Conservation (phyloP, 208 protist species). For the Acanthamoeba healyi region DNA sequence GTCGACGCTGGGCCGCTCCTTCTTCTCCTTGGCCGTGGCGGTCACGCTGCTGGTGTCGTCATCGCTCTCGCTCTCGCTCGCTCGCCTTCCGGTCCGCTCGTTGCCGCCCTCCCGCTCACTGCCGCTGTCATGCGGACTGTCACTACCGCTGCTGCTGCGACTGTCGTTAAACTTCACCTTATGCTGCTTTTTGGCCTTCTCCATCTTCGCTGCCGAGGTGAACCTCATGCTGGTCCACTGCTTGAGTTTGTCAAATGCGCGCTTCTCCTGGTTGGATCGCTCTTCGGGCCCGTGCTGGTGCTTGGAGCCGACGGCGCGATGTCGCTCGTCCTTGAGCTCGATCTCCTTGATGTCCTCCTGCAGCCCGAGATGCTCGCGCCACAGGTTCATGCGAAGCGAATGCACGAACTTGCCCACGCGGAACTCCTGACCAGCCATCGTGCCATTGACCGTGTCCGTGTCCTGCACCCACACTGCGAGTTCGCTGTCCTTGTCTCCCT, state of each 20-base stretch:
- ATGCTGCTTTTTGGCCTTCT: neutral
- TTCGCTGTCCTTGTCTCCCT: slow-evolving; percentile 80
- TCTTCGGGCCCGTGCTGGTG: slow-evolving; percentile 24
- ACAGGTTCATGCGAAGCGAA: slow-evolving; percentile 76
- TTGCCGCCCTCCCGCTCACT: neutral
- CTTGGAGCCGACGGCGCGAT: slow-evolving; percentile 47
- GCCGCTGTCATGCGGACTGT: neutral
- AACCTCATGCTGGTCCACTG: slow-evolving; percentile 60
- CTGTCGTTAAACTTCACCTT: neutral
- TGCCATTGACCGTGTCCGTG: slow-evolving; percentile 37
- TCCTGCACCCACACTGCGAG: slow-evolving; percentile 78
- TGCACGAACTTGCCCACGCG: slow-evolving; percentile 73
- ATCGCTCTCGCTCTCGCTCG: neutral
- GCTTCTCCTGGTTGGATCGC: neutral
- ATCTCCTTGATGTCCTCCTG: slow-evolving; percentile 23
- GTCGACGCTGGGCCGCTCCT: neutral
- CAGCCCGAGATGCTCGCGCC: slow-evolving; percentile 83
- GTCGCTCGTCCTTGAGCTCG: slow-evolving; percentile 49
- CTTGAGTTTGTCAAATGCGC: neutral
- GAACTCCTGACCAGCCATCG: slow-evolving; percentile 76
- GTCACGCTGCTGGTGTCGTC: neutral
- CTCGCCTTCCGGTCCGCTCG: neutral
- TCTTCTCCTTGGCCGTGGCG: neutral
- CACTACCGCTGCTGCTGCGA: neutral
- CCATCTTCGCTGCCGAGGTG: neutral